Percentiles rank a stretch among this genome's conserved stretches.
Evolutionary conservation across 2,329 filamentous ascomycete species (phyloP).

Genomic region (Cladosporium austrohemisphaericum): DNA sequence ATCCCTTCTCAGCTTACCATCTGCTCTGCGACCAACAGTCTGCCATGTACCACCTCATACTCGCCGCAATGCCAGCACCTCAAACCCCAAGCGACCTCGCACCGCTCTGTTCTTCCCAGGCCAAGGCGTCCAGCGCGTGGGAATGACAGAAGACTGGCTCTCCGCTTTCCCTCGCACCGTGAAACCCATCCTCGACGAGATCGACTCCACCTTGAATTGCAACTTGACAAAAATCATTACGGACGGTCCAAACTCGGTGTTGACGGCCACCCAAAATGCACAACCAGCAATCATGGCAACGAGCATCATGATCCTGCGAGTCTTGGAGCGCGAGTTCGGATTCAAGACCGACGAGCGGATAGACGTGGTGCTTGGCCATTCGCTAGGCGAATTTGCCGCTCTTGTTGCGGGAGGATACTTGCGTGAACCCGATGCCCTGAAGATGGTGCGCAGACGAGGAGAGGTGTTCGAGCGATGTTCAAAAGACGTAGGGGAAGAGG

Average conservation of each 20-base stretch:
- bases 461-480: conserved; percentile 81
- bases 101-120: conserved; percentile 40
- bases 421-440: conserved; percentile 70
- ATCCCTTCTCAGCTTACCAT: conserved; percentile 26
- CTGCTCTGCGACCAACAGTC: conserved; percentile 26
- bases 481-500: conserved; percentile 63
- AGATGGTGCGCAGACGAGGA: conserved; percentile 71
- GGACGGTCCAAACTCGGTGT: conserved; percentile 68
- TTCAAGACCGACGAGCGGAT: conserved; percentile 68
- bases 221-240: conserved; percentile 75
- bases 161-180: conserved; percentile 78
- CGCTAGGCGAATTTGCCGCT: conserved; percentile 87
- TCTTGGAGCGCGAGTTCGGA: conserved; percentile 79
- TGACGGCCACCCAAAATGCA: conserved; percentile 81
- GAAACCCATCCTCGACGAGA: conserved; percentile 74
- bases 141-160: conserved; percentile 64
- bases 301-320: conserved; percentile 80
- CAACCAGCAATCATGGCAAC: conserved; percentile 97
- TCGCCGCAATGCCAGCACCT: conserved; percentile 25
- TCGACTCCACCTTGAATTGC: conserved; percentile 71
- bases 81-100: conserved; percentile 25
- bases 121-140: conserved; percentile 36
- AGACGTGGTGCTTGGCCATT: conserved; percentile 84
- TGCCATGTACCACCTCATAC: conserved; percentile 23
- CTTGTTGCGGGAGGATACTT: conserved; percentile 81